Evolutionary conservation across 2,329 filamentous ascomycete species (phyloP).

Genomic region (Lachnellula occidentalis): DNA sequence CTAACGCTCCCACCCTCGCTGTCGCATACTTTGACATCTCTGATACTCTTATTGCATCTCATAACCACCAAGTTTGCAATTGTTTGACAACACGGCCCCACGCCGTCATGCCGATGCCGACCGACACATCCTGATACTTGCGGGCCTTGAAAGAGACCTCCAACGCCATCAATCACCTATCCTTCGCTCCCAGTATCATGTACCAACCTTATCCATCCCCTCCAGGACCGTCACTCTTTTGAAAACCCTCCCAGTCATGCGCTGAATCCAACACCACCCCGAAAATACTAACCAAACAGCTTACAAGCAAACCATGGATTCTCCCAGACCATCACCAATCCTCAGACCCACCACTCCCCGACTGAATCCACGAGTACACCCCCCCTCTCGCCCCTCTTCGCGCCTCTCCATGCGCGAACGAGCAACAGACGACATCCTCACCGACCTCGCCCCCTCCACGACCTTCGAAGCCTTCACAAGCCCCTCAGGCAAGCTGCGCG

Average conservation of each 20-base stretch:
- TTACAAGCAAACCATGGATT: constrained; percentile 18
- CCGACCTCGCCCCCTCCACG: constrained; percentile 54
- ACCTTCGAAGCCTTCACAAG: constrained; percentile 55
- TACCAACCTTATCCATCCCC: constrained; percentile 3
- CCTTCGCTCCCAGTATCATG: constrained; percentile 17
- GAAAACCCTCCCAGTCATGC: constrained; percentile 15
- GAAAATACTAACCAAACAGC: constrained; percentile 17
- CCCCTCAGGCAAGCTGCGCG: constrained; percentile 46
- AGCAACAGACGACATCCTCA: constrained; percentile 51
- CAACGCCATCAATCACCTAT: constrained; percentile 8
- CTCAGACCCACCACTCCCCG: constrained; percentile 18
- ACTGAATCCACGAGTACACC: constrained; percentile 19
- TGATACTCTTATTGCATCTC: constrained; percentile 3
- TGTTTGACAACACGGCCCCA: constrained; percentile 1
- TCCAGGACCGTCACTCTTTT: constrained; percentile 6
- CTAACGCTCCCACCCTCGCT: neutral
- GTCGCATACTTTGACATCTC: neutral
- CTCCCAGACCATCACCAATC: constrained; percentile 8
- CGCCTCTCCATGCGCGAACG: constrained; percentile 20
- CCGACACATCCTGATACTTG: neutral
- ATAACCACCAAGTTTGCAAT: neutral
- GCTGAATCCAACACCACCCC: constrained; percentile 6
- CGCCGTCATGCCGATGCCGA: neutral
- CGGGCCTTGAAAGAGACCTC: constrained; percentile 13
- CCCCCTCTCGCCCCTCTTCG: constrained; percentile 18